Evolutionary conservation across 1,284 basidiomycete species (phyloP).

Genomic region (Austroboletus niveus): DNA sequence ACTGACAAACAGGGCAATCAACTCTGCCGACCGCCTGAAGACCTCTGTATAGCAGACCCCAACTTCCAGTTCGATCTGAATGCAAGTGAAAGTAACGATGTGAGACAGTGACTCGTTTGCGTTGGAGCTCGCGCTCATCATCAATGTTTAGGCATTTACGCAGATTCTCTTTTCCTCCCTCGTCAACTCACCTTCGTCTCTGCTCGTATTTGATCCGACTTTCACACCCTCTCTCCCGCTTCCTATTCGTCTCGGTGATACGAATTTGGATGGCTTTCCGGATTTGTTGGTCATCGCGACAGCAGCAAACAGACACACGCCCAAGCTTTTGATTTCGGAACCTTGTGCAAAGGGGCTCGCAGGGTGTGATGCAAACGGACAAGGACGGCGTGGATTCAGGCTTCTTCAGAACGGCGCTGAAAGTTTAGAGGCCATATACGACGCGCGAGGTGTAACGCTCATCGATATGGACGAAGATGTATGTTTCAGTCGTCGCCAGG

Average conservation of each 20-base stretch:
- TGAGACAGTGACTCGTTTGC: slow-evolving; percentile 34
- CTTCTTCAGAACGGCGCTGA: slow-evolving; percentile 62
- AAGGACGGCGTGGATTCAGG: slow-evolving; percentile 60
- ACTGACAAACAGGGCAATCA: slow-evolving; percentile 48
- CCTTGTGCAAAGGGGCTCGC: slow-evolving; percentile 60
- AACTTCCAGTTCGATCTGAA: slow-evolving; percentile 78
- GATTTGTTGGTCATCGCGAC: slow-evolving; percentile 78
- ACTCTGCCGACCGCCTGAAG: slow-evolving; percentile 73
- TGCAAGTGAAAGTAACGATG: slow-evolving; percentile 52
- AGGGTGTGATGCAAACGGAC: slow-evolving; percentile 50
- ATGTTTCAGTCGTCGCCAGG: slow-evolving; percentile 30
- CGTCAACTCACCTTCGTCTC: slow-evolving; percentile 47
- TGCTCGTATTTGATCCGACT: slow-evolving; percentile 70
- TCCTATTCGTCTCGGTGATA: slow-evolving; percentile 84
- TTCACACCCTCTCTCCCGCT: slow-evolving; percentile 68
- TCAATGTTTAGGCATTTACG: slow-evolving; percentile 53
- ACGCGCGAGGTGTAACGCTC: slow-evolving; percentile 81
- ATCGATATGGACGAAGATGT: slow-evolving; percentile 97
- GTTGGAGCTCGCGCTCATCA: background rate
- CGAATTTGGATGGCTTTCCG: slow-evolving; percentile 93
- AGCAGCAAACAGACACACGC: slow-evolving; percentile 46
- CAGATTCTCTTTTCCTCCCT: slow-evolving; percentile 67
- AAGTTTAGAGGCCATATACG: slow-evolving; percentile 64
- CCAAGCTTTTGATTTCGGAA: slow-evolving; percentile 71
- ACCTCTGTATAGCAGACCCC: slow-evolving; percentile 81